Conservation (phyloP, 345 rosid species). For the Hypericum perforatum region DNA sequence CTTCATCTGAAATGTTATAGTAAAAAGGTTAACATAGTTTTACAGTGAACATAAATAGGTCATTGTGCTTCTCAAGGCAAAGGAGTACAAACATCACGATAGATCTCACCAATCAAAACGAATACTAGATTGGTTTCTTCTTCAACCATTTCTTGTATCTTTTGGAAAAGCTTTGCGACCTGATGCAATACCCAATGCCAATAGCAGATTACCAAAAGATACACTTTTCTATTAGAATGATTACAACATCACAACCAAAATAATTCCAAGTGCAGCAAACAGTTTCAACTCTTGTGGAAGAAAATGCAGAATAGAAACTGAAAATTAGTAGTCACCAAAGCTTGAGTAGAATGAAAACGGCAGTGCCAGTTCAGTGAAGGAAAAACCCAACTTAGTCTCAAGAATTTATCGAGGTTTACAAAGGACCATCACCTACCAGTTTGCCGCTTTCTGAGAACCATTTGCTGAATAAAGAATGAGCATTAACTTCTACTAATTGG, state of each 20-base stretch:
- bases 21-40: conserved; percentile 18
- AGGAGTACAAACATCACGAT: neutral
- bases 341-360: too few relatives aligned
- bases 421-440: conserved; percentile 45
- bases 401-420: neutral
- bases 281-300: too few relatives aligned
- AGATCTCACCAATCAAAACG: conserved; percentile 92
- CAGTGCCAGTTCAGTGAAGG: too few relatives aligned
- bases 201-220: neutral
- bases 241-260: too few relatives aligned
- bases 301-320: too few relatives aligned
- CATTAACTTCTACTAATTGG: conserved; percentile 96
- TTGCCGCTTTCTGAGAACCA: conserved; percentile 99
- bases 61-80: conserved; percentile 1
- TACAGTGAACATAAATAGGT: conserved; percentile 14
- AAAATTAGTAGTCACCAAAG: too few relatives aligned
- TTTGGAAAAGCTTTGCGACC: conserved; percentile 97
- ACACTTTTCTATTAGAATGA: too few relatives aligned
- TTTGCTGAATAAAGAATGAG: conserved; percentile 96
- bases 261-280: too few relatives aligned
- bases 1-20: conserved; percentile 62
- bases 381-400: neutral
- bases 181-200: conserved; percentile 12
- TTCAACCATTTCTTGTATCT: conserved; percentile 99
- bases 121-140: conserved; percentile 95